Evolutionary conservation across 805 yeast species (phyloP).

Genomic region (Suhomyces canberraensis): DNA sequence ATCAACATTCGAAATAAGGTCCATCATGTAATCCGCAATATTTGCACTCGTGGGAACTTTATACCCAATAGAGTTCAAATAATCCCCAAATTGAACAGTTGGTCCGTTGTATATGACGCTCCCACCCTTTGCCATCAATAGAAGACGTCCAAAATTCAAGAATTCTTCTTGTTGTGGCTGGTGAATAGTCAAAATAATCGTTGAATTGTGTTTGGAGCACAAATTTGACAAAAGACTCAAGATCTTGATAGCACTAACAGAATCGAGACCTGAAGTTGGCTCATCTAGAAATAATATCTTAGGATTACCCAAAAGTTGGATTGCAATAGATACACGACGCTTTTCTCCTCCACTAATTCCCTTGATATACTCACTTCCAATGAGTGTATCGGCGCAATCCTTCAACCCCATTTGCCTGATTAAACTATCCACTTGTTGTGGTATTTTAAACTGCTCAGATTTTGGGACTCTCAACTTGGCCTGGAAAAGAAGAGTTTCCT

Average conservation of each 20-base stretch:
- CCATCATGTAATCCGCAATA: conserved; percentile 73
- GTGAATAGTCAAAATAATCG: conserved; percentile 72
- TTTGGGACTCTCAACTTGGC: conserved; percentile 62
- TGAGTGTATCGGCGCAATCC: conserved; percentile 71
- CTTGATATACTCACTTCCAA: conserved; percentile 35
- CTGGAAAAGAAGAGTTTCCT: conserved; percentile 71
- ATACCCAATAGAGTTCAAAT: conserved; percentile 50
- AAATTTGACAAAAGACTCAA: conserved; percentile 56
- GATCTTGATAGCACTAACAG: conserved; percentile 71
- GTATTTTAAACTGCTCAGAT: conserved; percentile 33
- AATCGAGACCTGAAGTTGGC: conserved; percentile 86
- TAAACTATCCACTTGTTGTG: conserved; percentile 52
- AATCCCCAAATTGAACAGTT: conserved; percentile 40
- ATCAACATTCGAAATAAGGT: conserved; percentile 51
- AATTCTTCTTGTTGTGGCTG: conserved; percentile 76
- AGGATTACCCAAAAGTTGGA: conserved; percentile 72
- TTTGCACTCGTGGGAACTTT: conserved; percentile 60
- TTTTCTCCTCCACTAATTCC: conserved; percentile 58
- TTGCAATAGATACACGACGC: conserved; percentile 77
- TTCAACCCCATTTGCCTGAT: conserved; percentile 64
- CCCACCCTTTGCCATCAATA: conserved; percentile 73
- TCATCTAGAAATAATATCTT: conserved; percentile 74
- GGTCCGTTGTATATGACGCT: conserved; percentile 64
- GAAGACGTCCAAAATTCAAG: conserved; percentile 64
- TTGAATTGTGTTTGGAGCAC: conserved; percentile 57